These are phyloP conservation scores for Helianthus annuus DNA, from an alignment of 129 eudicot species.

Conservation along the genomic window DNA sequence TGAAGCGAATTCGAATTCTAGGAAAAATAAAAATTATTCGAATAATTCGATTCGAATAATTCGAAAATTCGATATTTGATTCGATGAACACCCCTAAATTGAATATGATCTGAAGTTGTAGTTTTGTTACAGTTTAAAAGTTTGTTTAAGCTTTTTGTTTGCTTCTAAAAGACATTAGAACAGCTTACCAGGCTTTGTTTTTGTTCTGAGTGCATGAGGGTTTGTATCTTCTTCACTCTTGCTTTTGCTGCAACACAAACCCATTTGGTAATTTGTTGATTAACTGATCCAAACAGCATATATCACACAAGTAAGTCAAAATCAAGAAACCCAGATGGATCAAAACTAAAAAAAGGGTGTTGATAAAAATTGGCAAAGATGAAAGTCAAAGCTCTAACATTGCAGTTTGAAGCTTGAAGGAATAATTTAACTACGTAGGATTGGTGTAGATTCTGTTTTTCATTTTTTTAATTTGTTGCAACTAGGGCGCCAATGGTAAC, in stretches of 20 bases:
- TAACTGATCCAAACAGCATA: constrained; percentile 15
- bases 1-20: too few species aligned
- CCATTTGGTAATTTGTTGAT: constrained; percentile 39
- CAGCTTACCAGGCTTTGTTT: not conserved
- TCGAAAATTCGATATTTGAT: too few species aligned
- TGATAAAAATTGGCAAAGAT: constrained; percentile 9
- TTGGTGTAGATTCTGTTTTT: too few species aligned
- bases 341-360: not conserved
- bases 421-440: not conserved
- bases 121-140: constrained; percentile 2
- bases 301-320: not conserved
- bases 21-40: too few species aligned
- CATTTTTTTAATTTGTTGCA: too few species aligned
- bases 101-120: constrained; percentile 15
- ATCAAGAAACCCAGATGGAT: constrained; percentile 3
- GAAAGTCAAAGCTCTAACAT: not conserved
- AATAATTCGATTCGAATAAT: too few species aligned
- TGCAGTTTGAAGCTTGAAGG: not conserved
- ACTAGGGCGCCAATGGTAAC: too few species aligned
- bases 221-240: constrained; percentile 24
- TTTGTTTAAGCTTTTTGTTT: constrained; percentile 10
- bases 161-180: constrained; percentile 22
- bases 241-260: constrained; percentile 58
- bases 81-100: too few species aligned
- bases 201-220: constrained; percentile 22